Evolutionary conservation across 208 protist species (phyloP).

Genomic region (Leishmania major): DNA sequence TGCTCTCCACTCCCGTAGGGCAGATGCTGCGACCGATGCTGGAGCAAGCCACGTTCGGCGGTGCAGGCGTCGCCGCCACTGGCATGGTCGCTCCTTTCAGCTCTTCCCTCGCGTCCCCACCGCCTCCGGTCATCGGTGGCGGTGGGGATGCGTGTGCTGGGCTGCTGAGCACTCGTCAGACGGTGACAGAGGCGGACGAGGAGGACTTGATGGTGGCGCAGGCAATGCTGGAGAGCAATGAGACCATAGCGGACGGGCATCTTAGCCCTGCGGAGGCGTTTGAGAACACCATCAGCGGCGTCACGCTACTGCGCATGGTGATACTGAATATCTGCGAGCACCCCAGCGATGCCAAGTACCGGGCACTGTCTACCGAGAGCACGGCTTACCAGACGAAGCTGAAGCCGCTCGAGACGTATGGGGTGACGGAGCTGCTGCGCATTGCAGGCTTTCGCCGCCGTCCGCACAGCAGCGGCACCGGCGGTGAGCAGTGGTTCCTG

Average conservation of each 20-base stretch:
- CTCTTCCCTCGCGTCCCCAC: not conserved
- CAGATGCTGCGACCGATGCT: conserved; percentile 80
- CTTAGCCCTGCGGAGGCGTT: conserved; percentile 40
- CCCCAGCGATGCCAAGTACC: conserved; percentile 60
- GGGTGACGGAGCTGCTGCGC: conserved; percentile 55
- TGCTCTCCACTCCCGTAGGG: conserved; percentile 83
- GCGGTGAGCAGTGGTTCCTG: conserved; percentile 64
- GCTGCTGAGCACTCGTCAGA: conserved; percentile 30
- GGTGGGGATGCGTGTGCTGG: conserved; percentile 20
- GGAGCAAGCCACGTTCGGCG: conserved; percentile 60
- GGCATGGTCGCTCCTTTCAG: not conserved
- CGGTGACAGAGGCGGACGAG: conserved; percentile 61
- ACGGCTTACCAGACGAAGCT: conserved; percentile 66
- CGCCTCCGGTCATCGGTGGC: not conserved
- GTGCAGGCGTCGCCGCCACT: not conserved
- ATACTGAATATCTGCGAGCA: conserved; percentile 60
- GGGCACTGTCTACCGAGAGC: conserved; percentile 58
- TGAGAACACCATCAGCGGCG: conserved; percentile 38
- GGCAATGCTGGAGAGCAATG: conserved; percentile 77
- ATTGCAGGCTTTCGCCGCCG: conserved; percentile 64
- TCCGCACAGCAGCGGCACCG: conserved; percentile 37
- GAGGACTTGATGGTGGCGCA: conserved; percentile 58
- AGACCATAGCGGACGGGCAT: conserved; percentile 40
- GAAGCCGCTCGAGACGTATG: conserved; percentile 63
- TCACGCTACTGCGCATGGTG: conserved; percentile 46